These are phyloP conservation scores for Diatrype stigma DNA, from an alignment of 2,329 filamentous ascomycete genomes.

Conservation along the genomic window DNA sequence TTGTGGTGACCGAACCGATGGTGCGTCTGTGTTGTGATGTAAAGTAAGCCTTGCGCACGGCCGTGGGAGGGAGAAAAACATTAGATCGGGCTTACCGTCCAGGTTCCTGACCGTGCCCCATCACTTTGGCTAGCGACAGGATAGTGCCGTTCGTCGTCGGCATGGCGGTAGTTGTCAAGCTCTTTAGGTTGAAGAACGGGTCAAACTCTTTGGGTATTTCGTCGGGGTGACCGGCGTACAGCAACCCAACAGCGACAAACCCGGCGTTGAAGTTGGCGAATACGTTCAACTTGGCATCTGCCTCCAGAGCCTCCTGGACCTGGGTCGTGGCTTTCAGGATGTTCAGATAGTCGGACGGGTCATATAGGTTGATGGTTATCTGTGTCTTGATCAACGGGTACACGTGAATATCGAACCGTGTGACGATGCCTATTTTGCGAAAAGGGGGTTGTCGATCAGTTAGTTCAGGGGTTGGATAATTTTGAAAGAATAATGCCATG, in stretches of 20 bases:
- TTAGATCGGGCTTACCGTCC: background rate
- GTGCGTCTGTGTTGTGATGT: background rate
- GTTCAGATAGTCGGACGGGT: constrained; percentile 9
- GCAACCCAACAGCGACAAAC: constrained; percentile 5
- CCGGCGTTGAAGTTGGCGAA: constrained; percentile 10
- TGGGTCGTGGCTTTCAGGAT: constrained; percentile 7
- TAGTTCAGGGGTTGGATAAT: background rate
- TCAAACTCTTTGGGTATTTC: constrained; percentile 8
- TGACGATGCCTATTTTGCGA: constrained; percentile 17
- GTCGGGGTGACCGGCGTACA: constrained; percentile 10
- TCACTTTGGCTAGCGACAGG: background rate
- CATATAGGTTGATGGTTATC: constrained; percentile 13
- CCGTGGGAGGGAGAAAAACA: no score
- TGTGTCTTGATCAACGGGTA: constrained; percentile 11
- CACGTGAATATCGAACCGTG: constrained; percentile 12
- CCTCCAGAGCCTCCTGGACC: constrained; percentile 15
- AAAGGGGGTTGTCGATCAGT: background rate
- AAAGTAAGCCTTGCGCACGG: no score
- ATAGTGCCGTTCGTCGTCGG: constrained; percentile 2
- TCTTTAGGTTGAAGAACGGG: constrained; percentile 10
- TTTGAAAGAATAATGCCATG: background rate
- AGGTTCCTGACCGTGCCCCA: background rate
- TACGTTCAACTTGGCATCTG: constrained; percentile 10
- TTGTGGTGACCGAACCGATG: constrained; percentile 4
- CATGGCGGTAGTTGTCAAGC: background rate